A percentile compares a stretch with the other conserved stretches of the same genome.
These are phyloP conservation scores for Trebouxia sp. DNA, from an alignment of 139 green algal species.

Conservation along the genomic window DNA sequence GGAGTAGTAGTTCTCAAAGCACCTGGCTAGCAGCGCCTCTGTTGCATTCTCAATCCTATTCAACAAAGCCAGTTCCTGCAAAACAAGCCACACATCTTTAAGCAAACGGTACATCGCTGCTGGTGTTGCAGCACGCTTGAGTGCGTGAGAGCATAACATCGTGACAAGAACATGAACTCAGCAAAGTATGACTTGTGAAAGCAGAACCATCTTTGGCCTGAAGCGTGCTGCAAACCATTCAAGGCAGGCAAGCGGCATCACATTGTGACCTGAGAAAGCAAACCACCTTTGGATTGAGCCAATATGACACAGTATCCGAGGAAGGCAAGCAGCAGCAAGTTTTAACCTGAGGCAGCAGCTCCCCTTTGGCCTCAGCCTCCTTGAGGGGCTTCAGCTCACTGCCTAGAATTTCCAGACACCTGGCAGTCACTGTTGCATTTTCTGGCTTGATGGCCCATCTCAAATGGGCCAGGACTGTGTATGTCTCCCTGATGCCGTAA, in stretches of 20 bases:
- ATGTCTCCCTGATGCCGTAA: slow-evolving; percentile 51
- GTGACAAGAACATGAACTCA: too few species aligned
- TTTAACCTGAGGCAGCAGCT: slow-evolving; percentile 33
- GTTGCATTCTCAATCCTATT: slow-evolving; percentile 35
- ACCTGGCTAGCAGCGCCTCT: slow-evolving; percentile 47
- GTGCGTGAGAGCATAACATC: too few species aligned
- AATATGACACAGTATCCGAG: not conserved
- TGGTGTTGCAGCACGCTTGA: too few species aligned
- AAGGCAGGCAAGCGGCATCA: too few species aligned
- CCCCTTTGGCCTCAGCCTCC: slow-evolving; percentile 30
- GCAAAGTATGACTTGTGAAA: too few species aligned
- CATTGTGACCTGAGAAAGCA: too few species aligned
- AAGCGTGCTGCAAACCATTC: too few species aligned
- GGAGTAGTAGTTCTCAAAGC: slow-evolving; percentile 62
- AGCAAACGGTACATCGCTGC: not conserved
- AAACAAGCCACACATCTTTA: not conserved
- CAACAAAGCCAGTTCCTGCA: slow-evolving; percentile 50
- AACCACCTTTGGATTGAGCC: too few species aligned
- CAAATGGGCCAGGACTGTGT: slow-evolving; percentile 49
- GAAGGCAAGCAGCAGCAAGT: not conserved
- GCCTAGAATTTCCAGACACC: slow-evolving; percentile 49
- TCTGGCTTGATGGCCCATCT: slow-evolving; percentile 50
- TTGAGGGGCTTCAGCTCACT: slow-evolving; percentile 49
- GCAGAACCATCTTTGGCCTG: too few species aligned
- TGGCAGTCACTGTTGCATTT: slow-evolving; percentile 45